Conservation (phyloP, 345 rosid genomes). For the Salix brachista region DNA sequence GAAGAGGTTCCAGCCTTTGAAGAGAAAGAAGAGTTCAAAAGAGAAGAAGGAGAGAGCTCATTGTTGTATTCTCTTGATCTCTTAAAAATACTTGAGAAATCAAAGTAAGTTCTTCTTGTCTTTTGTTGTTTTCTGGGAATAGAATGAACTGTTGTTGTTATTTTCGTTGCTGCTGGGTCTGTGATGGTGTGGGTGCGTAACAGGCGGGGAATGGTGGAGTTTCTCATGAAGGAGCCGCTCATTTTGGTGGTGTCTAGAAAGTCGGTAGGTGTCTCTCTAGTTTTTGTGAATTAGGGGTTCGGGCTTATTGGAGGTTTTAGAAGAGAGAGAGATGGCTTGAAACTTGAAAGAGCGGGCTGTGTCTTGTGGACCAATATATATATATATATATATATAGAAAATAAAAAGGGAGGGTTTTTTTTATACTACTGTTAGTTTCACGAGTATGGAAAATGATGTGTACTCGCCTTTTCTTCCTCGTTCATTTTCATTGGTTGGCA, state of each 20-base stretch:
- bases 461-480: conserved; percentile 15
- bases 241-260: conserved; percentile 10
- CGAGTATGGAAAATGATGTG: background rate
- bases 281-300: background rate
- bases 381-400: background rate
- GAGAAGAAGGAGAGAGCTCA: conserved; percentile 21
- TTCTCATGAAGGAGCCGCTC: conserved; percentile 41
- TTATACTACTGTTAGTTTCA: background rate
- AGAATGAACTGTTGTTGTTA: conserved; percentile 7
- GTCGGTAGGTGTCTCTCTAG: background rate
- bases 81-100: conserved; percentile 33
- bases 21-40: conserved; percentile 28
- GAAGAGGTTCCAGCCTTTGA: conserved; percentile 29
- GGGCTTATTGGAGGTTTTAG: background rate
- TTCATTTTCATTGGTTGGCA: no score
- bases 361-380: background rate
- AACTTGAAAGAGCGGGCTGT: background rate
- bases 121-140: conserved; percentile 9
- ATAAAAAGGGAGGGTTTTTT: background rate
- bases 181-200: conserved; percentile 21
- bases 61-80: conserved; percentile 20
- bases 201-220: conserved; percentile 28
- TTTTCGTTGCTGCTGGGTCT: conserved; percentile 9
- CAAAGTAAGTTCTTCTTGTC: conserved; percentile 28
- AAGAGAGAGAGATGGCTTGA: no score